These are phyloP conservation scores for Tolypocladium paradoxum DNA, from an alignment of 2,329 filamentous ascomycete species.

Conservation along the genomic window DNA sequence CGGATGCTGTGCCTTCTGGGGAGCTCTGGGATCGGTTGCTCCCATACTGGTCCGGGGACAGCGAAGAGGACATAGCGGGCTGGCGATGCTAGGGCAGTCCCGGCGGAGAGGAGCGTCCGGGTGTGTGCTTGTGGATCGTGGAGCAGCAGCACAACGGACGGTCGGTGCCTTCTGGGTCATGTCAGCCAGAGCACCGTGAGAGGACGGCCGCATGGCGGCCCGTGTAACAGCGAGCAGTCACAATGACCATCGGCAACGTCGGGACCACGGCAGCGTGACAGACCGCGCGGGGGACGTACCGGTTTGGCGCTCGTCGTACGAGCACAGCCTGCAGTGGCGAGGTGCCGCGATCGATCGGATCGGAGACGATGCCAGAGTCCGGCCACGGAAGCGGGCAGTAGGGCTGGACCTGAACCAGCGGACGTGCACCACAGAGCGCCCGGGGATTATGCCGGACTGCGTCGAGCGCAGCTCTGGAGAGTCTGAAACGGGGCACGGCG, in stretches of 20 bases:
- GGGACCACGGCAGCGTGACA: neutral
- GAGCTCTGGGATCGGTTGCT: slow-evolving; percentile 14
- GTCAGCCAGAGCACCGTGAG: neutral
- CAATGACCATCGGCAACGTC: neutral
- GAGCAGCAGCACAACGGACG: neutral
- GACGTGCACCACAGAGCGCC: neutral
- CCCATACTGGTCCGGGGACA: slow-evolving; percentile 29
- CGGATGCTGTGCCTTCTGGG: slow-evolving; percentile 12
- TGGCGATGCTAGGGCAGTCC: slow-evolving; percentile 1
- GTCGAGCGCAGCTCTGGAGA: neutral
- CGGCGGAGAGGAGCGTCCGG: neutral
- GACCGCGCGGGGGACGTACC: neutral
- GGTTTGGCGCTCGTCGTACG: neutral
- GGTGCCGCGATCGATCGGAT: neutral
- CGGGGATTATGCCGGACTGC: neutral
- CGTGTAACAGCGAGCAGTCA: neutral
- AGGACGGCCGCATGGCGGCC: neutral
- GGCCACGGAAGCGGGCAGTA: neutral
- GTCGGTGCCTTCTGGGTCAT: neutral
- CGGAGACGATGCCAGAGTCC: neutral
- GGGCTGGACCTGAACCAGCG: neutral
- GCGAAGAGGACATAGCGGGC: slow-evolving; percentile 33
- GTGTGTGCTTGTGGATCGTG: neutral
- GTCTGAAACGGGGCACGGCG: neutral
- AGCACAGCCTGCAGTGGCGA: neutral